Conservation (phyloP, 495 filamentous ascomycete species). For the Letharia lupina region DNA sequence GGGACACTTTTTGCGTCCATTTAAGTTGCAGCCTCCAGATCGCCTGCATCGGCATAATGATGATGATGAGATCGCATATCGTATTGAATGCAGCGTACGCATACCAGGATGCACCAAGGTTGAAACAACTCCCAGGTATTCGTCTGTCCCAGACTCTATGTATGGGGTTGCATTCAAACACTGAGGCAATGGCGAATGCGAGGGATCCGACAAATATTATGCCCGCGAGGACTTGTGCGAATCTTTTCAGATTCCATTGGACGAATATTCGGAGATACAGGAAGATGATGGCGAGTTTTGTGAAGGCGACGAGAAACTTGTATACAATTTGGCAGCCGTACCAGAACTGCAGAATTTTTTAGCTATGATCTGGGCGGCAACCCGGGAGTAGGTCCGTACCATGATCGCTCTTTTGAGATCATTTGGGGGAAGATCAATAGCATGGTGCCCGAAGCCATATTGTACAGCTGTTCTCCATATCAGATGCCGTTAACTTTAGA, state of each 20-base stretch:
- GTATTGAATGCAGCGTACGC: constrained; percentile 27
- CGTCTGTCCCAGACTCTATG: constrained; percentile 1
- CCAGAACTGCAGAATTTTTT: background rate
- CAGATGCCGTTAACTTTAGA: background rate
- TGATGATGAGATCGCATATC: constrained; percentile 40
- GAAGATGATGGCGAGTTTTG: constrained; percentile 5
- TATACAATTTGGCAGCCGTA: constrained; percentile 4
- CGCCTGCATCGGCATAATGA: constrained; percentile 42
- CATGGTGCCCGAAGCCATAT: constrained; percentile 4
- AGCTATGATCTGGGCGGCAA: background rate
- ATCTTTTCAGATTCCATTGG: background rate
- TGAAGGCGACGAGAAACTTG: constrained; percentile 10
- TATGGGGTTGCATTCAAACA: constrained; percentile 8
- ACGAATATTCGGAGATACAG: background rate
- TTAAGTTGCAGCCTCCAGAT: constrained; percentile 39
- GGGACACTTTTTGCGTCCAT: constrained; percentile 34
- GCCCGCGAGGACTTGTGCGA: background rate
- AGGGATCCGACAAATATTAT: background rate
- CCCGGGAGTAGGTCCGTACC: background rate
- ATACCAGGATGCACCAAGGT: constrained; percentile 4
- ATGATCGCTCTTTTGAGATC: background rate
- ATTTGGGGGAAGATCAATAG: background rate
- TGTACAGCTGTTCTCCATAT: background rate
- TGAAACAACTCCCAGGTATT: background rate
- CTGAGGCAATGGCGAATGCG: background rate